Evolutionary conservation across 192 early-diverging fungal species (phyloP), one percentile per base, ranked within the genome.

Genomic region (Gryganskiella cystojenkinii): DNA sequence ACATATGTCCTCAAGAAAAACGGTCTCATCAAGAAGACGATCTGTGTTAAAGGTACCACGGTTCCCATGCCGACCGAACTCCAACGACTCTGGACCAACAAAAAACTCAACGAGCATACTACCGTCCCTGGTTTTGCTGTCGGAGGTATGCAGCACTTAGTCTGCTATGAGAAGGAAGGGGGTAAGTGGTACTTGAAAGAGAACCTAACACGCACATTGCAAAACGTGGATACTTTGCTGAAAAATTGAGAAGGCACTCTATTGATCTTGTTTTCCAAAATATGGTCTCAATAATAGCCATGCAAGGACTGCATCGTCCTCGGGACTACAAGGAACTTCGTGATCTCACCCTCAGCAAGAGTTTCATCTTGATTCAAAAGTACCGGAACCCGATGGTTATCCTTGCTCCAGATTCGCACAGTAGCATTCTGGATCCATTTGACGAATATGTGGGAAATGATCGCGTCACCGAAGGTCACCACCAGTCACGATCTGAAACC

Each of bases 1-100:
- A 75, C 81, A 3, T 82, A 80, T 67, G 71, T 82, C 0, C 31
- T 79, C 54, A 68, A 74, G 22, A 82, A 80, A 30, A 62, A 70
- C 28, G 81, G 81, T 0, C 46, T 82, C 34, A 59, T 70, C 11
- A 82, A 82, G 27, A 82, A 82, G 61, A 82, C 81, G 0, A 67
- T 82, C 1, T 75, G 73, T 17, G 67, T 79, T 20, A 73, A 43
- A 24, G 62, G 70, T 1, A 20, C 68, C 19, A 35, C 55, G 33
- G 25, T 69, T 4, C 42, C 58, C 0, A 24, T 60, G 7, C 61
- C 53, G 0, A 25, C 44, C 7, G 55, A 78, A 11, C 33, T 69
- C 17, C 22, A 62, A 19, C 2, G 28, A 19, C 54, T 31, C 5
- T 24, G 15, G n/a, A n/a, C n/a, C 10, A 40, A 8, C 27, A 25